phyloP scores from a whole-genome alignment of 2,329 filamentous ascomycete species.

The Huntiella decipiens region DNA sequence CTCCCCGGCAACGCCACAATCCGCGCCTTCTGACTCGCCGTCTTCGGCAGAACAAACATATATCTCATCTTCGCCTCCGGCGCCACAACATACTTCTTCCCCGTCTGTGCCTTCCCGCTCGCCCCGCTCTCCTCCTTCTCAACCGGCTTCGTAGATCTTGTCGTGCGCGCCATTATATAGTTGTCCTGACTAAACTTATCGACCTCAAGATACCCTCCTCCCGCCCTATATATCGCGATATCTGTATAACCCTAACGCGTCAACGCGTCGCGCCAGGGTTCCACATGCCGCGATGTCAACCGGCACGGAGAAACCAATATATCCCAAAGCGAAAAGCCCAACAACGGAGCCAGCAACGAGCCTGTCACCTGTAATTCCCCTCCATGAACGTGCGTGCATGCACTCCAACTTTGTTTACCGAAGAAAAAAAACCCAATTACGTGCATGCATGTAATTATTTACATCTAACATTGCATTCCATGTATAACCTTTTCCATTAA shows the following conservation, averaged over 20 bases:
- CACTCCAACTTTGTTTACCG: conserved; percentile 9
- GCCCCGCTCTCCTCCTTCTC: conserved; percentile 5
- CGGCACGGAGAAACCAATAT: too few relatives aligned
- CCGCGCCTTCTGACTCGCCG: conserved; percentile 31
- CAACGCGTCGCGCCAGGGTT: too few relatives aligned
- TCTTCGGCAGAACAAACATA: conserved; percentile 42
- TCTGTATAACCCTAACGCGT: too few relatives aligned
- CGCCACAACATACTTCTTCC: conserved; percentile 22
- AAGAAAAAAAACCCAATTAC: background rate
- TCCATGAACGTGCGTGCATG: background rate
- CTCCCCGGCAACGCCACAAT: conserved; percentile 34
- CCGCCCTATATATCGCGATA: too few relatives aligned
- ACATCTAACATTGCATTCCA: too few relatives aligned
- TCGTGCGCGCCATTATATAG: conserved; percentile 28
- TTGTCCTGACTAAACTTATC: too few relatives aligned
- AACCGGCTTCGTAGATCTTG: conserved; percentile 23
- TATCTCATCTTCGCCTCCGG: conserved; percentile 27
- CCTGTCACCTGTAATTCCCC: background rate
- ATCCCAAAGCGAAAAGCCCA: background rate
- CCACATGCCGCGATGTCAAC: too few relatives aligned
- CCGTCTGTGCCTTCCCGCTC: conserved; percentile 10
- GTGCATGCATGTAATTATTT: too few relatives aligned
- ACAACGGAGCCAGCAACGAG: background rate
- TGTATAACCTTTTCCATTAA: too few relatives aligned
- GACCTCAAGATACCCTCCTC: too few relatives aligned